Evolutionary conservation across 495 filamentous ascomycete species (phyloP), one percentile per base, ranked within the genome.

Genomic region (Penicillium tannophilum): DNA sequence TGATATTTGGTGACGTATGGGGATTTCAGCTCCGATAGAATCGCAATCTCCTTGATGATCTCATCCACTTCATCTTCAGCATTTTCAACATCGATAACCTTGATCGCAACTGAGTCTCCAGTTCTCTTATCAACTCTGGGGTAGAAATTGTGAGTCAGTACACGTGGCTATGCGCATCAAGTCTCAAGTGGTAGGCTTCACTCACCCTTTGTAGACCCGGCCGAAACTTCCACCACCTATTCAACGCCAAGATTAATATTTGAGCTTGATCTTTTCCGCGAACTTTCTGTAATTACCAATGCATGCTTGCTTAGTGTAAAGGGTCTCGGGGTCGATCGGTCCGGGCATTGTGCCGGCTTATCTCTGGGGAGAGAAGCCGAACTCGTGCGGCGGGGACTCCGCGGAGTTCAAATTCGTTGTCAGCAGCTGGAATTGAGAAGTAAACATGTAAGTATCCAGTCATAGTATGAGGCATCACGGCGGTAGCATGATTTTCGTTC

Each of bases 11-110:
- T 99, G 56, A 99, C 94, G 68, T 93, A 93, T 9, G 90, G 90
- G 26, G 92, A 97, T 68, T 92, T 88, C 51, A 97, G 86, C 74
- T 93, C 94, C 12, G 93, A 95, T 49, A 99, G 79, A 62, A 99
- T 96, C 33, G 91, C 88, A 63, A 99, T 98, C 72, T 99, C 94
- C 66, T 96, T 91, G 66, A 98, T 96, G 66, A 99, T 98, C 73
- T 99, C 94, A 72, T 96, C 91, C 48, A 99, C 94, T 71, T 99
- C 94, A 66, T 99, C 94, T 74, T 97, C 94, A 67, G 92, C 94
- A 71, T 91, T 94, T 73, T 99, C 94, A 61, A 99, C 92, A 66
- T 99, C 94, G 70, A 99, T 97, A 60, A 96, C 82, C 70, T 97
- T 99, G 76, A 96, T 96, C 20, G 92, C 93, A 12, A 96, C 91